Evolutionary conservation across 768 basidiomycete species (phyloP).

Genomic region (Kondoa subrosea): DNA sequence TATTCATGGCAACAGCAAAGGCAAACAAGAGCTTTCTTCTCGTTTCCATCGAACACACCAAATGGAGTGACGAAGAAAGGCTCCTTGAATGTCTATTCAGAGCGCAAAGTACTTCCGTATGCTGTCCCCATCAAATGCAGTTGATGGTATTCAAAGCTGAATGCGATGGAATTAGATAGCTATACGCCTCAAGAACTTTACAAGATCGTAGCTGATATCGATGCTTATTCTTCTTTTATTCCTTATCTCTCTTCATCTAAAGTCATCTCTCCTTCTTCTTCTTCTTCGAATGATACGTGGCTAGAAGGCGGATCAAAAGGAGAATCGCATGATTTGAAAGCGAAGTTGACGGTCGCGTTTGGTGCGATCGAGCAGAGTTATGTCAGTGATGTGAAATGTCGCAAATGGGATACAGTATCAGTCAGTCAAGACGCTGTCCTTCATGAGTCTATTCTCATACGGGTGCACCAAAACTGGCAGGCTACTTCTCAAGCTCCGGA

Average conservation of each 20-base stretch:
- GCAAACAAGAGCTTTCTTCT: too few relatives aligned
- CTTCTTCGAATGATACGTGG: conserved; percentile 22
- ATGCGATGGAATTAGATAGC: too few relatives aligned
- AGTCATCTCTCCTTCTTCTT: conserved; percentile 36
- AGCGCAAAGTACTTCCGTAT: background rate
- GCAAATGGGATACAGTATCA: conserved; percentile 59
- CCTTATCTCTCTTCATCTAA: conserved; percentile 70
- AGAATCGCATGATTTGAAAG: conserved; percentile 41
- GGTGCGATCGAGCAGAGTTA: conserved; percentile 74
- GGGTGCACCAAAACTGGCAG: conserved; percentile 13
- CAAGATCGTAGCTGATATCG: conserved; percentile 68
- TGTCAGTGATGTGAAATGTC: conserved; percentile 63
- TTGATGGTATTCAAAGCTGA: too few relatives aligned
- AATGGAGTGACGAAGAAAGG: background rate
- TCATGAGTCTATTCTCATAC: conserved; percentile 6
- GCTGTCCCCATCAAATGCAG: too few relatives aligned
- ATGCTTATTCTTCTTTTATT: conserved; percentile 66
- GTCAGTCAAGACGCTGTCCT: conserved; percentile 37
- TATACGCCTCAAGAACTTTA: conserved; percentile 53
- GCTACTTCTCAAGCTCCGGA: conserved; percentile 29
- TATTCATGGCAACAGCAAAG: too few relatives aligned
- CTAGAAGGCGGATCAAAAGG: conserved; percentile 26
- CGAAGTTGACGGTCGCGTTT: conserved; percentile 76
- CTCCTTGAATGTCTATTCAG: background rate
- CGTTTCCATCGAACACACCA: background rate